Base-by-base conservation (phyloP, 2,329 filamentous ascomycete species). In the Blumeria hordei region DNA sequence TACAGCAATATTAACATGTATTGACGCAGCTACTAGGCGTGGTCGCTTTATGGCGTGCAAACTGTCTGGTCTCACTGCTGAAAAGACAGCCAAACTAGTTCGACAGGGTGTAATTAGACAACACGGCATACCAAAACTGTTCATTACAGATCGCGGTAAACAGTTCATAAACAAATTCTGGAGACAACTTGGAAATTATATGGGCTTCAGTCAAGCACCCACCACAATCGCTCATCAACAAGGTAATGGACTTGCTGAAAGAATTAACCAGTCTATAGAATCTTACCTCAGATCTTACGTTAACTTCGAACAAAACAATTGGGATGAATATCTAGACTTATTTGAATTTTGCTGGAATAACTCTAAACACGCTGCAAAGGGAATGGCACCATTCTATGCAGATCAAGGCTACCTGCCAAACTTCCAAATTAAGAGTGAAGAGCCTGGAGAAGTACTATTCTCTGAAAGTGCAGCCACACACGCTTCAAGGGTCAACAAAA, bases 231-330 rank as follows among this genome's bases (percentile, higher is more conserved):
- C 49, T 4, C 49, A 52, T 16, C 28, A 52, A 52, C n/a, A 52
- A 36, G 49, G 49, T 7, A 52, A 52, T 50, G 28, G 45, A 11
- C 45, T 50, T 33, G 45, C 45, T 11, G 21, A 57, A 49, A 33
- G 44, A 18, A 21, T n/a, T n/a, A 58, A 57, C 35, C 16, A 57
- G 10, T 49, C 41, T 12, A 16, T 58, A 16, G 33, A 58, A 41
- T 6, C 28, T 7, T 58, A 58, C 14, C 32, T 58, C 2, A 1
- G 43, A 32, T 53, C 18, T 11, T 57, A 58, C 49, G 41, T 57
- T 9, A 58, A 58, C 16, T 49, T 55, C 34, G 16, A 55, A 16
- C 16, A 58, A 41, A 34, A 58, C 28, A 52, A 58, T 21, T 57
- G 47, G 54, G 53, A 55, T n/a, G n/a, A 54, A 35, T 50, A 50